Conservation (phyloP, 768 basidiomycete species). For the Candolleomyces aberdarensis region DNA sequence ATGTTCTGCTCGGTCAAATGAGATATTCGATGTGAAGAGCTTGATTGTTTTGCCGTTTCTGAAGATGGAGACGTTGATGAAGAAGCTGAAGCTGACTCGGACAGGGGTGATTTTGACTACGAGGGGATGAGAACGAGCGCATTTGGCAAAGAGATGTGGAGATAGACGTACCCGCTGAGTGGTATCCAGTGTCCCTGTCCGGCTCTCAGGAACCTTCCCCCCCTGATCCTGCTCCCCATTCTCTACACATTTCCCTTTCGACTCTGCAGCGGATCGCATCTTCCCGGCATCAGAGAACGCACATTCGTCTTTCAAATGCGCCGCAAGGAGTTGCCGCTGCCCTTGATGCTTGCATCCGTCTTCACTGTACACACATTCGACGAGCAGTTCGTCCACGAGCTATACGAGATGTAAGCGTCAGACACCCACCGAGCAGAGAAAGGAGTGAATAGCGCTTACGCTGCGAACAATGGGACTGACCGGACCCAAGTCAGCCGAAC, state of each 20-base stretch:
- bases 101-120: too few species aligned
- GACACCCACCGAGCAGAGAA: not conserved
- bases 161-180: too few species aligned
- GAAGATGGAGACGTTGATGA: not conserved
- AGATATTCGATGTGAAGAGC: conserved; percentile 25
- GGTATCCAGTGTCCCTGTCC: too few species aligned
- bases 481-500: conserved; percentile 52
- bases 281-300: conserved; percentile 25
- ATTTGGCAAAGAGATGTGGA: too few species aligned
- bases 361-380: conserved; percentile 61
- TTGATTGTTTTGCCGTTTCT: not conserved
- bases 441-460: conserved; percentile 36
- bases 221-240: not conserved
- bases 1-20: conserved; percentile 62
- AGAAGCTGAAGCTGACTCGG: not conserved
- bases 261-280: not conserved
- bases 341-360: conserved; percentile 62
- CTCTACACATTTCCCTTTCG: conserved; percentile 6
- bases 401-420: conserved; percentile 22
- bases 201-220: not conserved
- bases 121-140: too few species aligned
- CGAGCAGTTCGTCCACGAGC: conserved; percentile 81
- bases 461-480: conserved; percentile 78
- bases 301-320: conserved; percentile 64
- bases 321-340: conserved; percentile 62